A percentile compares a stretch with the other conserved stretches of the same genome.
phyloP scores from a whole-genome alignment of 164 flowering plant genomes.

The Aristolochia contorta region DNA sequence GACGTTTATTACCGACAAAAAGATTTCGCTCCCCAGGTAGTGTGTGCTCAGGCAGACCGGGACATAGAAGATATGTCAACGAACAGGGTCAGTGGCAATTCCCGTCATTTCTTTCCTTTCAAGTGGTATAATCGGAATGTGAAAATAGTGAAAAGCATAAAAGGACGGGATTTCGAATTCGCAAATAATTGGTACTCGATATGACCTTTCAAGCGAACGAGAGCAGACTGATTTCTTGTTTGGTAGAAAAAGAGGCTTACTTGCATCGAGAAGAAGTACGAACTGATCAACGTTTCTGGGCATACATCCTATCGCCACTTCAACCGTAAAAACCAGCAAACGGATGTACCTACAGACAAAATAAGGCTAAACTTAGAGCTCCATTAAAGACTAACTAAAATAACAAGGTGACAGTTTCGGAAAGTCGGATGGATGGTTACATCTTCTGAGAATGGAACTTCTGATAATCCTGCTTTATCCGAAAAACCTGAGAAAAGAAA shows the following conservation, averaged over 20 bases:
- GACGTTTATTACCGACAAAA: too few relatives aligned
- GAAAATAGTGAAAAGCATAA: background rate
- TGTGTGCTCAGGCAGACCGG: too few relatives aligned
- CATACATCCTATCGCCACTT: conserved; percentile 86
- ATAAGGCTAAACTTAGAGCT: background rate
- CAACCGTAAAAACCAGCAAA: conserved; percentile 81
- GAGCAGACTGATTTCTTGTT: background rate
- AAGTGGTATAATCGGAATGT: too few relatives aligned
- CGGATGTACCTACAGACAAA: conserved; percentile 52
- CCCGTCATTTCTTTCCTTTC: too few relatives aligned
- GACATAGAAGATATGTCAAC: too few relatives aligned
- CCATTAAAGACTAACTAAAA: background rate
- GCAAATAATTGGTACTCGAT: too few relatives aligned
- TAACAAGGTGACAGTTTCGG: background rate
- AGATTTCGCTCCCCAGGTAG: too few relatives aligned
- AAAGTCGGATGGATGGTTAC: conserved; percentile 31
- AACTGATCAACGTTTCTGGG: conserved; percentile 67
- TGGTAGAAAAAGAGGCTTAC: conserved; percentile 35
- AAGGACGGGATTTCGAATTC: background rate
- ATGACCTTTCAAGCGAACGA: too few relatives aligned
- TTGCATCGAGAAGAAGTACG: conserved; percentile 85
- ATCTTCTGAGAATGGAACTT: conserved; percentile 83
- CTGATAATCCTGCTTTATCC: conserved; percentile 93
- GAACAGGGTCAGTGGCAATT: too few relatives aligned
- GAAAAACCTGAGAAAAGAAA: conserved; percentile 53